A percentile compares a stretch with the other conserved stretches of the same genome.
Conservation (phyloP, 257 asterid genomes). For the Verbascum thapsus region DNA sequence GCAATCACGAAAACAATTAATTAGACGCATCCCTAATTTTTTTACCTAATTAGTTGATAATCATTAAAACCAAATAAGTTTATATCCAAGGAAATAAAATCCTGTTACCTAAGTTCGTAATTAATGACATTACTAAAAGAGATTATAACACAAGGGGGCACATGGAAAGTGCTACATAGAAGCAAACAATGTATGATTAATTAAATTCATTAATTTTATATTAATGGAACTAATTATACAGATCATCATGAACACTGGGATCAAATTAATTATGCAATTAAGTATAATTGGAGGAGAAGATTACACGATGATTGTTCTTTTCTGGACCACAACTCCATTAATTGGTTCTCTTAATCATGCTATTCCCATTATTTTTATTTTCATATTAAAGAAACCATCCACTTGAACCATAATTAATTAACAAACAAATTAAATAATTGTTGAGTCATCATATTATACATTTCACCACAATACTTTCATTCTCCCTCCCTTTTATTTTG, state of each 20-base stretch:
- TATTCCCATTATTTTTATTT: conserved; percentile 43
- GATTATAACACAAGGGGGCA: conserved; percentile 38
- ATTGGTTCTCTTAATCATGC: conserved; percentile 71
- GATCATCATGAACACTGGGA: not conserved
- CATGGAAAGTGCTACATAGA: conserved; percentile 31
- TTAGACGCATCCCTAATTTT: conserved; percentile 22
- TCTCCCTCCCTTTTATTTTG: not conserved
- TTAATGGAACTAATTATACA: not conserved
- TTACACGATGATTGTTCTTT: conserved; percentile 32
- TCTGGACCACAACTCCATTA: conserved; percentile 66
- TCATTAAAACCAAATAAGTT: not conserved
- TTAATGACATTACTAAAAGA: conserved; percentile 32
- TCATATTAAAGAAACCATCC: conserved; percentile 35
- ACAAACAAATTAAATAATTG: conserved; percentile 23
- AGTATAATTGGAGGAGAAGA: conserved; percentile 39
- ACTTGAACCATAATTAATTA: conserved; percentile 43
- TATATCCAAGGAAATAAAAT: not conserved
- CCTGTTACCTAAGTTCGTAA: conserved; percentile 35
- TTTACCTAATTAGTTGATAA: conserved; percentile 22
- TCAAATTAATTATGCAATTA: not conserved
- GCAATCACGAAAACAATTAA: conserved; percentile 20
- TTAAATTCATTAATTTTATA: conserved; percentile 12
- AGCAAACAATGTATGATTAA: conserved; percentile 16
- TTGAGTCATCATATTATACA: conserved; percentile 31
- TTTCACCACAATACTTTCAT: conserved; percentile 23